Percentiles rank a stretch among this genome's conserved stretches.
Evolutionary conservation across 2,329 filamentous ascomycete species (phyloP).

Genomic region (Fusarium anguioides): DNA sequence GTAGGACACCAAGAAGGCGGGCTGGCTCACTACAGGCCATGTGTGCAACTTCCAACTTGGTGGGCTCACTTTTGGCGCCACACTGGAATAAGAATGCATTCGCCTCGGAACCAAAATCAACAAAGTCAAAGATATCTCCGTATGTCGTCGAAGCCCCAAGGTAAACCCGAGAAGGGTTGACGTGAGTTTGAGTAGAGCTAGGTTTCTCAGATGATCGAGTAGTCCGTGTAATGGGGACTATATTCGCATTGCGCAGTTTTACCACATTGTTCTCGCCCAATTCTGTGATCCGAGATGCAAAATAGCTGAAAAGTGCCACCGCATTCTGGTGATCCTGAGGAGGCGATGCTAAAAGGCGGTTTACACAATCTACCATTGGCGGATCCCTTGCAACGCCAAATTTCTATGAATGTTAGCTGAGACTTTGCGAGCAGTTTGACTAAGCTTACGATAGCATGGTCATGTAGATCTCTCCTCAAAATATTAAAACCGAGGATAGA

Average conservation of each 20-base stretch:
- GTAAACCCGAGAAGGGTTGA: conserved; percentile 81
- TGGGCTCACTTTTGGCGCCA: conserved; percentile 92
- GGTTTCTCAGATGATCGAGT: conserved; percentile 56
- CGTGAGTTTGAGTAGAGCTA: conserved; percentile 47
- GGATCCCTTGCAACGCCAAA: conserved; percentile 90
- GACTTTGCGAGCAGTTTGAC: not conserved
- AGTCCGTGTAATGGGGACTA: conserved; percentile 73
- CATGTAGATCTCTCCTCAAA: conserved; percentile 78
- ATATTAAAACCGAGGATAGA: conserved; percentile 84
- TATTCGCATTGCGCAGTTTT: conserved; percentile 71
- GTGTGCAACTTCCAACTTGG: conserved; percentile 83
- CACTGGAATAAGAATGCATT: conserved; percentile 90
- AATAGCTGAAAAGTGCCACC: conserved; percentile 81
- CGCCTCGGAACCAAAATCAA: conserved; percentile 88
- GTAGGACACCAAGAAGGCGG: conserved; percentile 81
- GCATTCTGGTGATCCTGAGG: conserved; percentile 76
- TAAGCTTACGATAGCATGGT: conserved; percentile 73
- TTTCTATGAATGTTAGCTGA: conserved; percentile 59
- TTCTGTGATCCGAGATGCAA: conserved; percentile 80
- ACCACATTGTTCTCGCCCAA: conserved; percentile 70
- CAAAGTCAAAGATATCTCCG: conserved; percentile 94
- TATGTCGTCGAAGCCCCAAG: conserved; percentile 78
- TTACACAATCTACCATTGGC: conserved; percentile 79
- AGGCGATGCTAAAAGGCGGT: conserved; percentile 76
- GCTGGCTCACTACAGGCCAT: conserved; percentile 87